Base-by-base conservation (phyloP, 768 basidiomycete species). In the Cubamyces sp. region DNA sequence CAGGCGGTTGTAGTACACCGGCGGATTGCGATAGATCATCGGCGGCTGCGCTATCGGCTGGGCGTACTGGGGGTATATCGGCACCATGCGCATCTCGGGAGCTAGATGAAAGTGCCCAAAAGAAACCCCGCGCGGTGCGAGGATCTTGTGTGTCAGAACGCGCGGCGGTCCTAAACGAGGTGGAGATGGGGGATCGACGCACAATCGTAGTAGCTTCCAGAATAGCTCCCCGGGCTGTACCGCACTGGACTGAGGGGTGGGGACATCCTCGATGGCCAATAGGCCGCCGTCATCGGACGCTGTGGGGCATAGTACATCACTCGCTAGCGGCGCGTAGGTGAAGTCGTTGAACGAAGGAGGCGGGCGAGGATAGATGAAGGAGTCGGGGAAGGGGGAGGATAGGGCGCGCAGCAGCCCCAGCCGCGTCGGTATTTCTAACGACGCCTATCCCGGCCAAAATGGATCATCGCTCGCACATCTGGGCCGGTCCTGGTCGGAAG, bases 81-180 rank as follows among this genome's bases (percentile, higher is more conserved):
- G 61, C 16, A 59, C 64, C 61, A 68, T 67, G 60, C 70, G 67
- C 71, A 72, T 72, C 48, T 72, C 69, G 5, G 71, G 71, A 28
- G 70, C 68, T 68, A 57, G 34, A 23, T 18, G 16, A 37, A 40
- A 30, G 1, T 16, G 21, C n/a, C n/a, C 21, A 26, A 18, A 23
- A 28, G 45, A 28, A 56, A 3, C 48, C n/a, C n/a, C n/a, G n/a
- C n/a, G n/a, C n/a, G n/a, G n/a, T n/a, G n/a, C 25, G 48, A 14
- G 14, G 19, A 25, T 48, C 50, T 6, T 2, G 4, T 21, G 34
- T 25, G 40, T 48, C 30, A 50, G 25, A 18, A 26, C 25, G 39
- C 26, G 26, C n/a, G 21, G 26, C 3, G 12, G 43, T 21, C 30
- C 34, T 3, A 23, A 47, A 34, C 34, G 23, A 19, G 3, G n/a